Base-by-base conservation (phyloP, 345 rosid genomes). In the Lumnitzera littorea region DNA sequence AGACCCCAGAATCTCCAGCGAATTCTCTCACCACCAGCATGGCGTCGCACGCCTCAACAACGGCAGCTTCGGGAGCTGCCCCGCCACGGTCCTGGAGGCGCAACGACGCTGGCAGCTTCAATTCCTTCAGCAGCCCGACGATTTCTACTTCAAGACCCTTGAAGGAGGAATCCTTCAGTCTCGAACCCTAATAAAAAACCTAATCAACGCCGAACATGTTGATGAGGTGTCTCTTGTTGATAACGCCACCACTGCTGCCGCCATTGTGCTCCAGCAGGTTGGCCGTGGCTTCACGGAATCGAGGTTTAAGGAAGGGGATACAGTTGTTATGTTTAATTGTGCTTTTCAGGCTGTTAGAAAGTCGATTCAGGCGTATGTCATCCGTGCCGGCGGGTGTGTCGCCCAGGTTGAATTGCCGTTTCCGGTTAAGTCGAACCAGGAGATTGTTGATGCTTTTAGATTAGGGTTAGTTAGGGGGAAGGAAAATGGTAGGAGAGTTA, bases 11-110 rank as follows among this genome's bases (percentile, higher is more conserved):
- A 76, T 89, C 62, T 71, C 78, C 53, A 58, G 80, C 10, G 96
- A 91, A 65, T 91, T 91, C 69, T 78, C 85, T 14, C 96, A 91
- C 78, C 98, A 91, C 59, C 85, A 81, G 71, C 68, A 83, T 13
- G 17, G 63, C 62, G 58, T 86, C 48, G 83, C 92, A 6, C 75
- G 96, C 17, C 76, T 91, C 69, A 91, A 91, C 78, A 91, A 91
- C 82, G 98, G 96, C 13, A 89, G 98, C 77, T 91, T 89, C 58
- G 98, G 96, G 0, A 77, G 81, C 74, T 87, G 98, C 56, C 96
- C 98, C 1, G 67, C 83, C 24, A 73, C 88, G 15, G 63, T 91
- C 57, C 67, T 91, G 41, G 60, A 92, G 48, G 78, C 79, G 29
- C 98, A 91, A 56, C 78, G 69, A 49, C 68, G 63, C 5, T 82